Evolutionary conservation across 768 basidiomycete species (phyloP).

Genomic region (Russula emetica): DNA sequence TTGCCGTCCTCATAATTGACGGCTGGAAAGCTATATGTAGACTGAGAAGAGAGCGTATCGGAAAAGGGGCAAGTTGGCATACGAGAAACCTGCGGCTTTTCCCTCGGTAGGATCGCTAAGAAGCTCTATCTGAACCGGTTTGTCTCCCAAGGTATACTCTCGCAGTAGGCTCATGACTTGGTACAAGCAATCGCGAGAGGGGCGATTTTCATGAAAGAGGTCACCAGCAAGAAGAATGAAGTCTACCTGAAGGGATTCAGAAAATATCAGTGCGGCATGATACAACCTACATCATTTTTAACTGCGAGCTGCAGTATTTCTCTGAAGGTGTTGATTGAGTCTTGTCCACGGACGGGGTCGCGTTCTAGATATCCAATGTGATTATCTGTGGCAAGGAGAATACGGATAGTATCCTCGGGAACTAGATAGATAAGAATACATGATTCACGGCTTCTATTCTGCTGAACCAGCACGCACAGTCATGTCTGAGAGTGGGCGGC

Average conservation of each 20-base stretch:
- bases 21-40: constrained; percentile 79
- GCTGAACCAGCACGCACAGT: constrained; percentile 10
- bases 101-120: constrained; percentile 92
- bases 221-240: constrained; percentile 94
- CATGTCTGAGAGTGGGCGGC: constrained; percentile 15
- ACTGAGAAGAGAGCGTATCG: constrained; percentile 6
- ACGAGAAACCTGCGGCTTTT: constrained; percentile 81
- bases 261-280: constrained; percentile 7
- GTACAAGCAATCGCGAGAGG: constrained; percentile 85
- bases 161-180: constrained; percentile 84
- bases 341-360: constrained; percentile 91
- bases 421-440: constrained; percentile 33
- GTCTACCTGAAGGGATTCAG: constrained; percentile 64
- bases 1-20: constrained; percentile 97
- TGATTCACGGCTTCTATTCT: background rate
- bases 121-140: constrained; percentile 86
- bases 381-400: constrained; percentile 92
- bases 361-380: constrained; percentile 94
- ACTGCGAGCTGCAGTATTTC: constrained; percentile 91
- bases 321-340: constrained; percentile 91
- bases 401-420: constrained; percentile 65
- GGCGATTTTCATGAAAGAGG: constrained; percentile 96
- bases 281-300: constrained; percentile 68
- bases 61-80: constrained; percentile 32
- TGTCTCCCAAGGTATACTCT: constrained; percentile 85